Conservation (phyloP, 768 basidiomycete species). For the Xerocomellus chrysenteron region DNA sequence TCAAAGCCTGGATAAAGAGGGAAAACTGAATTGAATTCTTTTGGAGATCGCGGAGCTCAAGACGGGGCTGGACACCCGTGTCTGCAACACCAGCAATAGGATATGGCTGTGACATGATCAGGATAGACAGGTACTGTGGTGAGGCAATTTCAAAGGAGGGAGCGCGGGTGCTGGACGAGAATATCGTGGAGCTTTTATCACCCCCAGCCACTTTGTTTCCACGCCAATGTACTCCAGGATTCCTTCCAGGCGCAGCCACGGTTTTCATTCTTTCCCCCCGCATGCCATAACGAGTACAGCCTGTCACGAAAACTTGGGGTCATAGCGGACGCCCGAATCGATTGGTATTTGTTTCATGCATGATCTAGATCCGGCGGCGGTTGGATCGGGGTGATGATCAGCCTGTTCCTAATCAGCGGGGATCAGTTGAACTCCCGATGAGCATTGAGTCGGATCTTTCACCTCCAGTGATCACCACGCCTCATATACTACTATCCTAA, state of each 20-base stretch:
- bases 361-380: not conserved
- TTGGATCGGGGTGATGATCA: not conserved
- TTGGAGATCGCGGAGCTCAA: constrained; percentile 16
- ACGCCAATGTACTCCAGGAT: not conserved
- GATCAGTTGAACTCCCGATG: not conserved
- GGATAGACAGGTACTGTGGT: not conserved
- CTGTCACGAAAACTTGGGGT: too few species aligned
- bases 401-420: not conserved
- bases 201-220: not conserved
- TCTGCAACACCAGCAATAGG: constrained; percentile 2
- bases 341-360: too few species aligned
- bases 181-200: constrained; percentile 5
- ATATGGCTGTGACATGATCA: constrained; percentile 15
- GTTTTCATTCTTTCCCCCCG: not conserved
- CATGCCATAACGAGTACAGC: not conserved
- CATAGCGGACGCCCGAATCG: too few species aligned
- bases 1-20: constrained; percentile 18
- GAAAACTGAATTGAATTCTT: constrained; percentile 14
- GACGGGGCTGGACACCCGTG: constrained; percentile 11
- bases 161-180: not conserved
- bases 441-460: not conserved
- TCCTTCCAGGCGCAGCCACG: too few species aligned
- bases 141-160: not conserved
- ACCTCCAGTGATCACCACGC: too few species aligned
- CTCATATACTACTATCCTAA: too few species aligned